A percentile compares a stretch with the other conserved stretches of the same genome.
Conservation (phyloP, 2,329 filamentous ascomycete genomes). For the Plenodomus tracheiphilus region DNA sequence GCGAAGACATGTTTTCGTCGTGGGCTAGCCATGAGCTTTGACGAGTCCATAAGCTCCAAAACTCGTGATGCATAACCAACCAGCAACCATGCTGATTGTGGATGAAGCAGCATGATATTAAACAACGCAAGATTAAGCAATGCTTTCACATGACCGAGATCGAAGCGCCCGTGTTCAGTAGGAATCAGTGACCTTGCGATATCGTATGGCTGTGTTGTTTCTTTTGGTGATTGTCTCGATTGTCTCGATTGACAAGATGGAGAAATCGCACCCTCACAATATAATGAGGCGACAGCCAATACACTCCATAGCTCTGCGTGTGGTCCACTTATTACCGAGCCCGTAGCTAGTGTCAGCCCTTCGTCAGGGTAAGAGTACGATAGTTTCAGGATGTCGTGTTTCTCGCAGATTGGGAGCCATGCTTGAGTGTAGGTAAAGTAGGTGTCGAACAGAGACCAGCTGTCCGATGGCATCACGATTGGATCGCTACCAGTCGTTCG, state of each 20-base stretch:
- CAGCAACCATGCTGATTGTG: slow-evolving; percentile 64
- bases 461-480: slow-evolving; percentile 54
- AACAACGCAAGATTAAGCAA: slow-evolving; percentile 60
- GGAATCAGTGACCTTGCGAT: slow-evolving; percentile 37
- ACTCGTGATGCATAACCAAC: slow-evolving; percentile 66
- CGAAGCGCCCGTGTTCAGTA: slow-evolving; percentile 34
- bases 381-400: slow-evolving; percentile 62
- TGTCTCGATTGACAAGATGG: neutral
- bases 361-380: slow-evolving; percentile 59
- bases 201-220: slow-evolving; percentile 27
- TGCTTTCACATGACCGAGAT: slow-evolving; percentile 48
- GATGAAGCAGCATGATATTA: slow-evolving; percentile 63
- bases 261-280: slow-evolving; percentile 16
- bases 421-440: slow-evolving; percentile 77
- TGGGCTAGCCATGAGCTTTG: slow-evolving; percentile 32
- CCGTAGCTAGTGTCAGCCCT: slow-evolving; percentile 37
- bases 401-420: slow-evolving; percentile 76
- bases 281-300: slow-evolving; percentile 46
- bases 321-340: slow-evolving; percentile 34
- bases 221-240: slow-evolving; percentile 7
- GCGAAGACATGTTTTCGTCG: slow-evolving; percentile 52
- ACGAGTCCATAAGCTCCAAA: slow-evolving; percentile 47
- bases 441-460: slow-evolving; percentile 67
- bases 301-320: slow-evolving; percentile 53
- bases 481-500: neutral